Evolutionary conservation across 306 rosid species (phyloP), one percentile per base, ranked within the genome.

Genomic region (Quercus gilva): DNA sequence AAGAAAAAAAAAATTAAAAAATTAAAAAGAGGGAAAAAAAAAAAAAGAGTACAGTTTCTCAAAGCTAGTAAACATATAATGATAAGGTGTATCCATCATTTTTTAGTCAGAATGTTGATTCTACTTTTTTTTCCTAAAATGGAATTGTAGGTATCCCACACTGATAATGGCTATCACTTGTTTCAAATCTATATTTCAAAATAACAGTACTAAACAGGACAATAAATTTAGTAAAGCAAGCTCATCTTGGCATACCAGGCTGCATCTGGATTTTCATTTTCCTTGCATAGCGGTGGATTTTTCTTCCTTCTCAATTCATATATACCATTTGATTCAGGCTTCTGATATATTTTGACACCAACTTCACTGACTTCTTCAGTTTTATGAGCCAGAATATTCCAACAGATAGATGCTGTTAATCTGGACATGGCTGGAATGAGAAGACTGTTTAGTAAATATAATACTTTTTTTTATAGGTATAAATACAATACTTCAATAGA

Each of bases 331-430:
- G 94, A 91, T 73, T 91, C 97, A 11, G 98, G 97, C 87, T 90
- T 95, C 90, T 95, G 97, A 77, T 95, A 93, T 81, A 95, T 88
- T 87, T 85, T 93, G 76, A 95, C 91, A 75, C 97, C 97, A 77
- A 91, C 90, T 76, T 95, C 99, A 43, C 92, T 85, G 45, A 89
- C 84, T 71, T 95, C 97, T 64, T 95, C 98, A 31, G 91, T 92
- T 91, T 91, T 95, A 83, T 91, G 94, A 18, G 98, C 99, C 87
- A 95, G 82, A 89, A 95, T 88, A 85, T 95, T 95, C 99, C 98
- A 95, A 87, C 96, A 95, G 77, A 95, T 84, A 18, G 98, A 89
- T 35, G 94, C 92, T 10, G 89, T 84, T 88, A 90, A 79, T 21
- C 74, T 74, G 37, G 88, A 85, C 97, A 91, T 85, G 67, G 92